Conservation (phyloP, 352 stramenopile genomes). For the Phytopythium helicoides region DNA sequence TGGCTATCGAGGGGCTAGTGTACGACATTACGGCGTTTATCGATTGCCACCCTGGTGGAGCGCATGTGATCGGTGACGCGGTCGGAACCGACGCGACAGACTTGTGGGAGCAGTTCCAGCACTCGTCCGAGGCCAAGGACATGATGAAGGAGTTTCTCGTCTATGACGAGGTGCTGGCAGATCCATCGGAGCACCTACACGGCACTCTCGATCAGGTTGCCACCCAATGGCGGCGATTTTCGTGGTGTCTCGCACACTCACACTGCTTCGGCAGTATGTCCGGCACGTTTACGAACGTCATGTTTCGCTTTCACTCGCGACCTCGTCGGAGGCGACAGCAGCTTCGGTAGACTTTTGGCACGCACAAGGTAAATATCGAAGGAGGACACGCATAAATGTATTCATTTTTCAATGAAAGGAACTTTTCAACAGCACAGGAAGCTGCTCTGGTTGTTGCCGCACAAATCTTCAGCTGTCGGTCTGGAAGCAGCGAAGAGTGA, state of each 20-base stretch:
- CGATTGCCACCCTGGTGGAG: slow-evolving; percentile 59
- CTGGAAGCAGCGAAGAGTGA: slow-evolving; percentile 57
- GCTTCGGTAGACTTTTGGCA: not conserved
- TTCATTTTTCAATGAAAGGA: too few relatives aligned
- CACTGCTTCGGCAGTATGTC: slow-evolving; percentile 51
- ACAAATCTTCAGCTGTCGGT: too few relatives aligned
- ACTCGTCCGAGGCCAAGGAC: slow-evolving; percentile 57
- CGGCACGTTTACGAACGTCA: slow-evolving; percentile 28
- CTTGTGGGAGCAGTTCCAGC: slow-evolving; percentile 70
- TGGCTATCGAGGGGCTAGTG: slow-evolving; percentile 58
- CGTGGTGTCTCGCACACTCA: slow-evolving; percentile 51
- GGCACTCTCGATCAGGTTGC: slow-evolving; percentile 37
- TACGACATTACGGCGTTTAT: slow-evolving; percentile 74
- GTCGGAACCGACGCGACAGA: slow-evolving; percentile 64
- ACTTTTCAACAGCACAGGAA: too few relatives aligned
- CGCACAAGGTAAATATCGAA: too few relatives aligned
- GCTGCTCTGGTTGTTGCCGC: too few relatives aligned
- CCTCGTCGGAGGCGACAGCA: not conserved
- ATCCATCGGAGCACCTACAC: slow-evolving; percentile 6
- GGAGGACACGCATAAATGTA: too few relatives aligned
- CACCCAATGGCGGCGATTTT: slow-evolving; percentile 48
- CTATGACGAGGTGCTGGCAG: slow-evolving; percentile 36
- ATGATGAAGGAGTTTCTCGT: slow-evolving; percentile 67
- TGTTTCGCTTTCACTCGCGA: slow-evolving; percentile 37
- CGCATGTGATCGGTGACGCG: slow-evolving; percentile 70